Conservation (phyloP, 2,329 filamentous ascomycete species). For the Coniochaeta prunicola region DNA sequence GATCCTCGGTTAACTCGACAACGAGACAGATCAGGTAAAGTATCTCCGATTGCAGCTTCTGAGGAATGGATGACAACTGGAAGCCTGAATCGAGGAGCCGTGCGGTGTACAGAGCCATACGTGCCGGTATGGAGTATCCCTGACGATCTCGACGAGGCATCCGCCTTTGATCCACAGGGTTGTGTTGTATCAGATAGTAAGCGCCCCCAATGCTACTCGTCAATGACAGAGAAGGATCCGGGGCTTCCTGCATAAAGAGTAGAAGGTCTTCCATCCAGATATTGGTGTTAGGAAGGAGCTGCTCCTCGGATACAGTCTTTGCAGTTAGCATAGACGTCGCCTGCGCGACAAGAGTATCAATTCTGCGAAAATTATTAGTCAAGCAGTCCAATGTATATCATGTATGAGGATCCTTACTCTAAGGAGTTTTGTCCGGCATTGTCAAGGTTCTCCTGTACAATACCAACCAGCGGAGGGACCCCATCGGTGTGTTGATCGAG, state of each 20-base stretch:
- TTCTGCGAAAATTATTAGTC: slow-evolving; percentile 23
- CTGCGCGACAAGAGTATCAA: slow-evolving; percentile 47
- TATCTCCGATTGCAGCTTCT: slow-evolving; percentile 38
- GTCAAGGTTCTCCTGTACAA: slow-evolving; percentile 50
- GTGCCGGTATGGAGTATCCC: slow-evolving; percentile 64
- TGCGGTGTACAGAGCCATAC: slow-evolving; percentile 66
- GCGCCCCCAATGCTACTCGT: slow-evolving; percentile 66
- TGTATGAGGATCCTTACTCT: slow-evolving; percentile 28
- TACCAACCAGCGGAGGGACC: slow-evolving; percentile 36
- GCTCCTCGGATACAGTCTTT: slow-evolving; percentile 24
- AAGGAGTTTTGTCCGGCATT: slow-evolving; percentile 40
- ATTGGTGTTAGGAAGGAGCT: slow-evolving; percentile 55
- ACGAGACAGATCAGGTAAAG: slow-evolving; percentile 45
- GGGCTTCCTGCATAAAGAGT: slow-evolving; percentile 42
- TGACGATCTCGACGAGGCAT: slow-evolving; percentile 50
- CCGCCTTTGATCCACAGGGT: slow-evolving; percentile 10
- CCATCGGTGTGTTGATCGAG: slow-evolving; percentile 36
- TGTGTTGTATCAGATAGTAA: slow-evolving; percentile 50
- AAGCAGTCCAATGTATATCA: background rate
- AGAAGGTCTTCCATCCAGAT: slow-evolving; percentile 60
- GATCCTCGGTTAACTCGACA: slow-evolving; percentile 44
- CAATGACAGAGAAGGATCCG: slow-evolving; percentile 62
- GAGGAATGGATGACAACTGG: slow-evolving; percentile 29
- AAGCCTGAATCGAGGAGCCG: slow-evolving; percentile 43
- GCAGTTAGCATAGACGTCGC: slow-evolving; percentile 30